Conservation (phyloP, 768 basidiomycete species). For the Auricularia sp. region DNA sequence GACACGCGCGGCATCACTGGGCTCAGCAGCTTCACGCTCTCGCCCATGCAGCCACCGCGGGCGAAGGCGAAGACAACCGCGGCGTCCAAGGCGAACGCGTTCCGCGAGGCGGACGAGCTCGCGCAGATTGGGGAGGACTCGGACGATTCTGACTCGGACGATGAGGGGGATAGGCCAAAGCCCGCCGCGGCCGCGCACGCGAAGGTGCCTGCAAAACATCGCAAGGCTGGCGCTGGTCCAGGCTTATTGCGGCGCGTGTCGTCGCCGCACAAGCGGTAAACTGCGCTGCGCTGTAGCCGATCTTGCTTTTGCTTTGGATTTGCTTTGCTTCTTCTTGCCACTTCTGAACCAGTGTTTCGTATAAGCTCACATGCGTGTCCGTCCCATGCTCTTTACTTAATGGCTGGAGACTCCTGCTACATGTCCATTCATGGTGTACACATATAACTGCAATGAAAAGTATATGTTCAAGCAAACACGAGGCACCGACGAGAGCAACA, state of each 20-base stretch:
- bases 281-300: no score
- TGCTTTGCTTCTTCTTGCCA: no score
- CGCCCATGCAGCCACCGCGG: background rate
- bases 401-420: no score
- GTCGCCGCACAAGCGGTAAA: background rate
- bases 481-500: no score
- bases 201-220: background rate
- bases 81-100: background rate
- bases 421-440: no score
- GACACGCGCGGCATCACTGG: background rate
- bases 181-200: background rate
- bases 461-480: no score
- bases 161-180: background rate
- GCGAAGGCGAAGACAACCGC: background rate
- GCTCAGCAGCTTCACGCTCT: background rate
- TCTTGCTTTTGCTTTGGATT: no score
- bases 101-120: background rate
- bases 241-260: background rate
- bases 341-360: no score
- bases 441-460: no score
- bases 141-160: no score
- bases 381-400: no score
- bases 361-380: no score
- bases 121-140: background rate
- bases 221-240: background rate